Evolutionary conservation across 768 basidiomycete species (phyloP).

Genomic region (Kwoniella newhampshirensis): DNA sequence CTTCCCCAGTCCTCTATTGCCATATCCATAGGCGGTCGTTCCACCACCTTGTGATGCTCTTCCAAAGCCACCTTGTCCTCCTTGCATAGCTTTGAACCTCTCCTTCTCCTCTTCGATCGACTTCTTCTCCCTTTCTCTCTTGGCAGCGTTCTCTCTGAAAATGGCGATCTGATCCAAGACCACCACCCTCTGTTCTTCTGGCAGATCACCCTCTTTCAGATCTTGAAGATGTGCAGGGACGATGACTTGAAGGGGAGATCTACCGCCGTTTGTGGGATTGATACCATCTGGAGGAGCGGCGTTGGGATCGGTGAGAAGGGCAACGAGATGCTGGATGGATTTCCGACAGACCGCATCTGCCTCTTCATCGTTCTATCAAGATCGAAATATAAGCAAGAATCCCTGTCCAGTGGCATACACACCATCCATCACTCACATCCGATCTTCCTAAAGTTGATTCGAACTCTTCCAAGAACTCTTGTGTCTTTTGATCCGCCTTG

Average conservation of each 20-base stretch:
- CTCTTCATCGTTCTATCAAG: conserved; percentile 67
- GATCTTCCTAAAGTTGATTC: conserved; percentile 73
- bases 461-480: conserved; percentile 81
- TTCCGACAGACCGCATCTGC: conserved; percentile 65
- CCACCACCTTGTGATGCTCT: conserved; percentile 16
- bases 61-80: conserved; percentile 56
- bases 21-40: conserved; percentile 30
- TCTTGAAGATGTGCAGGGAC: conserved; percentile 97
- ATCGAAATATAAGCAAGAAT: neutral
- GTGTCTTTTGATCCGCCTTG: conserved; percentile 95
- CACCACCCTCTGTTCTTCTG: conserved; percentile 85
- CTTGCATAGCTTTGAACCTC: conserved; percentile 47
- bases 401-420: neutral
- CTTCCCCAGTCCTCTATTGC: conserved; percentile 69
- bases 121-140: conserved; percentile 87
- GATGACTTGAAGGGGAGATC: conserved; percentile 39
- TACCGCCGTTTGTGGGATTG: conserved; percentile 23
- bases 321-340: conserved; percentile 58
- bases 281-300: conserved; percentile 64
- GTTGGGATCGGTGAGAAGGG: conserved; percentile 69
- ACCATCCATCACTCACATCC: conserved; percentile 63
- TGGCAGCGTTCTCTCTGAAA: conserved; percentile 90
- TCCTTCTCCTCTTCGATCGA: conserved; percentile 50
- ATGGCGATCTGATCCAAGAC: conserved; percentile 95
- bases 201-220: conserved; percentile 91